Conservation (phyloP, 2,329 filamentous ascomycete genomes). For the Phialemonium atrogriseum region DNA sequence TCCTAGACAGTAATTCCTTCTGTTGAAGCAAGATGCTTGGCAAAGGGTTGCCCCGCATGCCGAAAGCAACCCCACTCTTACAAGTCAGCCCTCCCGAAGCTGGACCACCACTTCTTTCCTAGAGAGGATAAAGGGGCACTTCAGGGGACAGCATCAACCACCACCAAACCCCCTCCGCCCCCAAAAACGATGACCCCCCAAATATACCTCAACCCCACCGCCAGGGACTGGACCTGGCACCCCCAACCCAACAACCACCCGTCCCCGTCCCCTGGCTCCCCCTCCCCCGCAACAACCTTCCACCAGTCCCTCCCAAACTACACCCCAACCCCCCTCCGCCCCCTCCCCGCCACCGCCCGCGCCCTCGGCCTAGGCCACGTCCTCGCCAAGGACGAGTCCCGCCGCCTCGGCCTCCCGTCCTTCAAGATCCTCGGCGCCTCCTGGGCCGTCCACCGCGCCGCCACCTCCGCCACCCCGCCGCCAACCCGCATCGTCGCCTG, state of each 20-base stretch:
- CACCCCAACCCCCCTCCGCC: constrained; percentile 40
- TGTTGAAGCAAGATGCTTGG: too few relatives aligned
- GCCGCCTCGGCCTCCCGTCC: constrained; percentile 58
- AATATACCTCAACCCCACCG: background rate
- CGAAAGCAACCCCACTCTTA: too few relatives aligned
- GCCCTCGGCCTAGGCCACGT: constrained; percentile 50
- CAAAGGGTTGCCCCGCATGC: too few relatives aligned
- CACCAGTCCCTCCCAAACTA: constrained; percentile 52
- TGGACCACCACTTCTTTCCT: too few relatives aligned
- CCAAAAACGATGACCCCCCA: too few relatives aligned
- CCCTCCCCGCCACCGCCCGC: constrained; percentile 43
- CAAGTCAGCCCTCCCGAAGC: too few relatives aligned
- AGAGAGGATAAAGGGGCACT: too few relatives aligned
- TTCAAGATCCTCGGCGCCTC: constrained; percentile 79
- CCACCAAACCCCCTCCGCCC: too few relatives aligned
- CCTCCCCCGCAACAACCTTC: constrained; percentile 27
- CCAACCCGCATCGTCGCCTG: constrained; percentile 46
- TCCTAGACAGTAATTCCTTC: too few relatives aligned
- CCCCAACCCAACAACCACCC: too few relatives aligned
- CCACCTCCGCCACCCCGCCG: constrained; percentile 37
- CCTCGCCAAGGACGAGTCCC: constrained; percentile 63
- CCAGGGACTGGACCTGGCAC: background rate
- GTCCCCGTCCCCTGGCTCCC: background rate
- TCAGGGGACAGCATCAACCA: too few relatives aligned
- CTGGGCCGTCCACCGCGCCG: constrained; percentile 58